phyloP scores from a whole-genome alignment of 1,284 basidiomycete species.

The Sanghuangporus weigelae region DNA sequence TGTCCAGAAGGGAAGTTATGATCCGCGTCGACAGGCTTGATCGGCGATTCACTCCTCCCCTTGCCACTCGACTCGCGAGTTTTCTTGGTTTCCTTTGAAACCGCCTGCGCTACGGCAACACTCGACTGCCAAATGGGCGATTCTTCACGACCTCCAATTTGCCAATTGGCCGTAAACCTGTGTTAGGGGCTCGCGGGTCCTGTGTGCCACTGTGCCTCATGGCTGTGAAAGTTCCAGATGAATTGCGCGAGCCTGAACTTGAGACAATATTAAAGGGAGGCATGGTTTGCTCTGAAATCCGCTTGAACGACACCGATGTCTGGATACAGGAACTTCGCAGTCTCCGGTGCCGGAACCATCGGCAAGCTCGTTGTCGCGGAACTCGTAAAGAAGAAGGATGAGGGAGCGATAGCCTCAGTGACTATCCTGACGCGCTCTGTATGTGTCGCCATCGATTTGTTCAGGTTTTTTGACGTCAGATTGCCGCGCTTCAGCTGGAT shows the following conservation, averaged over 20 bases:
- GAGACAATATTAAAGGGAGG: background rate
- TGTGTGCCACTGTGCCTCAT: too few relatives aligned
- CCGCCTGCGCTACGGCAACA: too few relatives aligned
- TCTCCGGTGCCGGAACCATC: conserved; percentile 24
- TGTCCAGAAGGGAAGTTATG: too few relatives aligned
- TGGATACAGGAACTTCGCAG: conserved; percentile 22
- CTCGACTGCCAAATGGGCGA: too few relatives aligned
- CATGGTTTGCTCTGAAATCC: background rate
- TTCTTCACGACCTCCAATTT: too few relatives aligned
- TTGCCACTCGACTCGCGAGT: too few relatives aligned
- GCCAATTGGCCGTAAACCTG: too few relatives aligned
- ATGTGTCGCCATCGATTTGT: conserved; percentile 2
- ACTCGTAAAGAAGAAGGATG: conserved; percentile 20
- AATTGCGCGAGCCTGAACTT: background rate
- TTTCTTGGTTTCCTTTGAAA: too few relatives aligned
- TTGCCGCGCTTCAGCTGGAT: background rate
- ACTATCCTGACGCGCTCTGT: conserved; percentile 21
- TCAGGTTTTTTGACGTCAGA: conserved; percentile 7
- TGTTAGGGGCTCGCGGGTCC: too few relatives aligned
- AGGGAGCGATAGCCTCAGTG: conserved; percentile 13
- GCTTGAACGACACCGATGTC: conserved; percentile 19
- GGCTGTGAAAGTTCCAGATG: too few relatives aligned
- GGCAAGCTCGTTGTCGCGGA: conserved; percentile 23
- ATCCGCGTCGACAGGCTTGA: too few relatives aligned
- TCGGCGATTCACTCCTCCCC: too few relatives aligned